These are phyloP conservation scores for Penicillium sp. DNA, from an alignment of 2,329 filamentous ascomycete genomes.

Conservation along the genomic window DNA sequence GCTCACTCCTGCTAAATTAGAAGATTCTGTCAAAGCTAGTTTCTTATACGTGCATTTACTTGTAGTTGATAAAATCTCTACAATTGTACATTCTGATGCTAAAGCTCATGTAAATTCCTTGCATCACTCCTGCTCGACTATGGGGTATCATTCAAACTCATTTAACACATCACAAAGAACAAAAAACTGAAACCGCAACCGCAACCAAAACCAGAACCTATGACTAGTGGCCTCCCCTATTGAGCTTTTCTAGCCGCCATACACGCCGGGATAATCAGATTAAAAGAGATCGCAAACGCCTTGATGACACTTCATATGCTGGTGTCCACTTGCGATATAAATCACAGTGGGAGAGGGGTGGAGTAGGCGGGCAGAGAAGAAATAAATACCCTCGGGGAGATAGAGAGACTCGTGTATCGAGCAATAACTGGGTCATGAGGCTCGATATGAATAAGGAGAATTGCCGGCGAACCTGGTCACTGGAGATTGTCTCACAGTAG, in stretches of 20 bases:
- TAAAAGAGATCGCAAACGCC: constrained; percentile 5
- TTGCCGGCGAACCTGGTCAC: background rate
- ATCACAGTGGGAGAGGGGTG: background rate
- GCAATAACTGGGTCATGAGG: background rate
- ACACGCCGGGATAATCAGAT: constrained; percentile 10
- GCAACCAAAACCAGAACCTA: background rate
- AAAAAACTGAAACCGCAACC: background rate
- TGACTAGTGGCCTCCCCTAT: constrained; percentile 1
- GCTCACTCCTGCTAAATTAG: too few species aligned
- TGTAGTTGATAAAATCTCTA: background rate
- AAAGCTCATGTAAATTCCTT: background rate
- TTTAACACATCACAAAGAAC: constrained; percentile 9
- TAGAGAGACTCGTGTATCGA: background rate
- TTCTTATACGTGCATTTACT: background rate
- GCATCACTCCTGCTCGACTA: constrained; percentile 6
- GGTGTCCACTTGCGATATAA: background rate
- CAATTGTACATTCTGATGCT: background rate
- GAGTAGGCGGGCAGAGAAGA: background rate
- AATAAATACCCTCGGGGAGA: background rate
- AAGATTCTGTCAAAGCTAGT: background rate
- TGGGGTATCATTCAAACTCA: constrained; percentile 25
- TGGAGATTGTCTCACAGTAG: constrained; percentile 19
- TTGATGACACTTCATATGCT: background rate
- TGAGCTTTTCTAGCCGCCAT: constrained; percentile 15
- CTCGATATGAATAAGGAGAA: background rate